Conservation (phyloP, 2,329 filamentous ascomycete species). For the Dothideomycetes sp. region DNA sequence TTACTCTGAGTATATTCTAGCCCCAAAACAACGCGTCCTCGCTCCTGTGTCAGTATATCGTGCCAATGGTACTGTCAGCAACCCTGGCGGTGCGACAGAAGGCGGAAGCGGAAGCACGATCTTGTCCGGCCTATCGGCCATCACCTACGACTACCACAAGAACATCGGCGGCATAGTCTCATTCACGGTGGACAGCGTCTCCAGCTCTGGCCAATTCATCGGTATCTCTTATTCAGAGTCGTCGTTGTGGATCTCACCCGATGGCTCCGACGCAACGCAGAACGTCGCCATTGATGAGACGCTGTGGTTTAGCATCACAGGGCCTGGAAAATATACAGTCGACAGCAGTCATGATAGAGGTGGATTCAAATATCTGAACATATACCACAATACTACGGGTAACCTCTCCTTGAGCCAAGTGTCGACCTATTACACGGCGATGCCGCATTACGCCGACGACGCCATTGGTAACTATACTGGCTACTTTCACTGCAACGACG, state of each 20-base stretch:
- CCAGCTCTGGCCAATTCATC: slow-evolving; percentile 26
- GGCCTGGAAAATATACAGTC: slow-evolving; percentile 29
- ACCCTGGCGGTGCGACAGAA: background rate
- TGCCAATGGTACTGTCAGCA: slow-evolving; percentile 3
- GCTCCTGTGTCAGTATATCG: background rate
- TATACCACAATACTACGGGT: slow-evolving; percentile 32
- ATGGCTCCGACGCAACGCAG: slow-evolving; percentile 34
- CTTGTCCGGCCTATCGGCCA: slow-evolving; percentile 1
- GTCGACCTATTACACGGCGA: slow-evolving; percentile 33
- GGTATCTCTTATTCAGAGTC: slow-evolving; percentile 31
- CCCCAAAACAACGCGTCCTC: slow-evolving; percentile 1
- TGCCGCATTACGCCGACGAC: slow-evolving; percentile 30
- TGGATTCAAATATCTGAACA: slow-evolving; percentile 34
- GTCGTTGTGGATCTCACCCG: slow-evolving; percentile 37
- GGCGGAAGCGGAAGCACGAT: background rate
- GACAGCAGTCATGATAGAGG: slow-evolving; percentile 31
- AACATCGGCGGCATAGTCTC: slow-evolving; percentile 31
- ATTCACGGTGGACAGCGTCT: slow-evolving; percentile 20
- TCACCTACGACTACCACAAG: slow-evolving; percentile 7
- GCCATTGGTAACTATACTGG: slow-evolving; percentile 15
- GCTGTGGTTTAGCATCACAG: slow-evolving; percentile 34
- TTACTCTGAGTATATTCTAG: slow-evolving; percentile 5
- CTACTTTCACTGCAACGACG: slow-evolving; percentile 32
- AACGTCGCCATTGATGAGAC: slow-evolving; percentile 35
- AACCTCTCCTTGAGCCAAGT: slow-evolving; percentile 25